Percentiles rank a stretch among this genome's conserved stretches.
Evolutionary conservation across 2,329 filamentous ascomycete species (phyloP).

Genomic region (Cladosporium halotolerans): DNA sequence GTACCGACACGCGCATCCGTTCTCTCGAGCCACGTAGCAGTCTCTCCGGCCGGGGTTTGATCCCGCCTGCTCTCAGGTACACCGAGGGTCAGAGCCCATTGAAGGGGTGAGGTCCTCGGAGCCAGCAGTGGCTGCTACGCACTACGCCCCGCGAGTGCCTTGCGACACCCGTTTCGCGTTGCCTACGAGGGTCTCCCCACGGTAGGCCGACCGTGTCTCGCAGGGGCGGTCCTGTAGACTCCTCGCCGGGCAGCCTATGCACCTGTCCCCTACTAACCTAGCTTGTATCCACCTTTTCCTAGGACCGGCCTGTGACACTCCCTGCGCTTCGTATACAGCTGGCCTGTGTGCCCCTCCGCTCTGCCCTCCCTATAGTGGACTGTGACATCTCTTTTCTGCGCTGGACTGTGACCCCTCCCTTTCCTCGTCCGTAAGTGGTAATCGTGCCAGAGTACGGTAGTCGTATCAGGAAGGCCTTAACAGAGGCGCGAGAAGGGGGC

Average conservation of each 20-base stretch:
- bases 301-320: too few species aligned
- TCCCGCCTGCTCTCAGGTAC: too few species aligned
- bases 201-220: background rate
- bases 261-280: background rate
- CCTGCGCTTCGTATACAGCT: background rate
- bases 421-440: too few species aligned
- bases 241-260: background rate
- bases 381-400: background rate
- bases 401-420: too few species aligned
- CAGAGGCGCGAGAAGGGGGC: too few species aligned
- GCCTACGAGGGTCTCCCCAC: background rate
- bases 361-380: background rate
- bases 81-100: background rate
- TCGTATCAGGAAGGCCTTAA: too few species aligned
- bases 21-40: too few species aligned
- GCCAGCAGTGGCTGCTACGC: background rate
- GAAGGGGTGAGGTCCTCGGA: background rate
- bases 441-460: too few species aligned
- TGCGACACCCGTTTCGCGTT: background rate
- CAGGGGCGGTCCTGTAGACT: background rate
- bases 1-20: too few species aligned
- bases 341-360: background rate
- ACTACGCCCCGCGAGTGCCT: background rate
- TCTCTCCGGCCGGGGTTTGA: too few species aligned
- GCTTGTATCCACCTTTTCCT: background rate